Percentiles rank a stretch among this genome's conserved stretches.
Evolutionary conservation across 768 basidiomycete species (phyloP).

Genomic region (Podaxis sp.): DNA sequence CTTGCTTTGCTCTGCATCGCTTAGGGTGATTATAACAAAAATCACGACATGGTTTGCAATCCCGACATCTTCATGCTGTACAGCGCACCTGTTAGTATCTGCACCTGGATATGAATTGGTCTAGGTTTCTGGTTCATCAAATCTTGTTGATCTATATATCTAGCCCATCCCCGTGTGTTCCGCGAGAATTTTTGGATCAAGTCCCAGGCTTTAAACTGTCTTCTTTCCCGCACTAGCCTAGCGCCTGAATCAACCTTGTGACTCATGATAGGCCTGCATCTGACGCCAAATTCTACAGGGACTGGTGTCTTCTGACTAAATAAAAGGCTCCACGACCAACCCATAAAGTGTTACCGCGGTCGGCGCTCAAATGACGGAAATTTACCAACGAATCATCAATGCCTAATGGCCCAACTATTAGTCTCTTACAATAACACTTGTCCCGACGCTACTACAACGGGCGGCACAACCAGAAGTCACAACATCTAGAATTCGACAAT

Average conservation of each 20-base stretch:
- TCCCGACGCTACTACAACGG: background rate
- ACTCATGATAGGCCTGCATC: background rate
- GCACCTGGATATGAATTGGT: background rate
- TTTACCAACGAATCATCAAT: background rate
- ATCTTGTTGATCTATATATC: background rate
- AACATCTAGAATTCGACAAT: background rate
- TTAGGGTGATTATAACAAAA: background rate
- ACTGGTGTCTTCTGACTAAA: background rate
- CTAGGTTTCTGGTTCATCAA: background rate
- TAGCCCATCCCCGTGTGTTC: background rate
- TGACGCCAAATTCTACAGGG: background rate
- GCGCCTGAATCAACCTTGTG: background rate
- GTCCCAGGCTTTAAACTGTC: background rate
- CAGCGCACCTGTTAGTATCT: too few relatives aligned
- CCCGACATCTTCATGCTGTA: too few relatives aligned
- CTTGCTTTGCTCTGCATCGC: background rate
- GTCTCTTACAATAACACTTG: background rate
- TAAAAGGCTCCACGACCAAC: constrained; percentile 2
- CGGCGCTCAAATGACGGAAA: background rate
- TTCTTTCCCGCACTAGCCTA: background rate
- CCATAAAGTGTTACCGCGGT: background rate
- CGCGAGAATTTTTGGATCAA: background rate
- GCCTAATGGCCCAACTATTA: background rate
- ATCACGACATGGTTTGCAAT: background rate
- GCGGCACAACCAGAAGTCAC: constrained; percentile 3